A percentile compares a stretch with the other conserved stretches of the same genome.
These are phyloP conservation scores for Lachnellula hyalina DNA, from an alignment of 2,329 filamentous ascomycete genomes.

Conservation along the genomic window DNA sequence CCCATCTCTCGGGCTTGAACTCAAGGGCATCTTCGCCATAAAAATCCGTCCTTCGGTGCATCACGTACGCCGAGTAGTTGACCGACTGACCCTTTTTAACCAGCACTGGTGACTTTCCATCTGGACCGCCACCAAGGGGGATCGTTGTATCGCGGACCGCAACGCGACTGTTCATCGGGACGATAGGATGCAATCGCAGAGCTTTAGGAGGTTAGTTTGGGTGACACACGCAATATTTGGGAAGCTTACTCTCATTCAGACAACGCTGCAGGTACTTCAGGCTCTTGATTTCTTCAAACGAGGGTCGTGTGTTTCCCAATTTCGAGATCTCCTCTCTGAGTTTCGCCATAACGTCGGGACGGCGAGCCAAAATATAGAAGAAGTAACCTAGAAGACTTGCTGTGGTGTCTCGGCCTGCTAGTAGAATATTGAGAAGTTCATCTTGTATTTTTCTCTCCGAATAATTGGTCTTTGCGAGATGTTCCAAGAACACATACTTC, in stretches of 20 bases:
- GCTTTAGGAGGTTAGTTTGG: slow-evolving; percentile 15
- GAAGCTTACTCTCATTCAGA: slow-evolving; percentile 49
- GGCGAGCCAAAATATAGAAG: slow-evolving; percentile 27
- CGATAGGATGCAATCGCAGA: slow-evolving; percentile 35
- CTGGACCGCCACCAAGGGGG: slow-evolving; percentile 28
- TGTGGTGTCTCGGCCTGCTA: slow-evolving; percentile 40
- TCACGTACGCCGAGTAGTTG: slow-evolving; percentile 19
- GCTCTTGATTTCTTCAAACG: slow-evolving; percentile 44
- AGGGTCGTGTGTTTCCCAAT: slow-evolving; percentile 35
- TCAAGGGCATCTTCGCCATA: slow-evolving; percentile 35
- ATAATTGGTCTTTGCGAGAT: slow-evolving; percentile 41
- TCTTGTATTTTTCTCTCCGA: slow-evolving; percentile 37
- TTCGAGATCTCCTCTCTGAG: slow-evolving; percentile 30
- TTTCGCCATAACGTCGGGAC: slow-evolving; percentile 30
- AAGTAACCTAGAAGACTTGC: slow-evolving; percentile 34
- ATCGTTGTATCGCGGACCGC: slow-evolving; percentile 22
- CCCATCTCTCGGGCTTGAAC: slow-evolving; percentile 40
- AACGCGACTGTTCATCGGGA: slow-evolving; percentile 22
- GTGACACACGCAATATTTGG: not conserved
- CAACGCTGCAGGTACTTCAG: slow-evolving; percentile 52
- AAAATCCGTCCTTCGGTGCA: slow-evolving; percentile 35
- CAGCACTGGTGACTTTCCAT: slow-evolving; percentile 25
- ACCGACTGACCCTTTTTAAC: slow-evolving; percentile 18
- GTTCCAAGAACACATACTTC: slow-evolving; percentile 44
- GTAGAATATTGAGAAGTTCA: slow-evolving; percentile 33